Evolutionary conservation across 441 rosid species (phyloP), one percentile per base, ranked within the genome.

Genomic region (Breynia disticha): DNA sequence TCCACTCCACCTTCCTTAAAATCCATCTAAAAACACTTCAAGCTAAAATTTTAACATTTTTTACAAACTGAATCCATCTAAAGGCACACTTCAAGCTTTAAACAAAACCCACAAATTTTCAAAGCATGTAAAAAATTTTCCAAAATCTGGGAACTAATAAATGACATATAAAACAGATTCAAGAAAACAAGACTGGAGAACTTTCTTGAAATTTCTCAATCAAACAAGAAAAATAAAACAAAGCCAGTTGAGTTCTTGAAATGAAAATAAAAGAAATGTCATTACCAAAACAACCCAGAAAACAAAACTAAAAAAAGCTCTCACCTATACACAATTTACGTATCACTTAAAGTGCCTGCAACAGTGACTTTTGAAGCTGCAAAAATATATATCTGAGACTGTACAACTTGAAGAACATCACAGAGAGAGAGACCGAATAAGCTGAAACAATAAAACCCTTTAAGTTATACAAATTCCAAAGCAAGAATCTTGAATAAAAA

Each of bases 321-420:
- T 28, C 35, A 28, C 35, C 35, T 3, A 28, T 28, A 0, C 35
- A 28, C 5, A 28, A 28, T 9, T 9, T 4, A 28, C n/a, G 35
- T 28, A 28, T 4, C 12, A 46, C 18, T 65, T 74, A 76, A 63
- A n/a, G n/a, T n/a, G 74, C 69, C 72, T 62, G 70, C 54, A 41
- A 9, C 46, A 59, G 41, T n/a, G 49, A 47, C 16, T 52, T 10
- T 28, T 32, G 50, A 56, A 46, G 22, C 55, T 44, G 18, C 39
- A 42, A 21, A 47, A 19, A 47, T 7, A 8, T 28, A 43, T 16
- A 1, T 0, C 20, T 16, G 50, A 35, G 18, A 32, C 17, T 19
- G 35, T 35, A 22, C 15, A 15, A 55, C 50, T 16, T 15, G 7
- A 1, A n/a, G 15, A 41, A 11, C 13, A 3, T 11, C 44, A 41